Conservation (phyloP, 768 basidiomycete species). For the Psilocybe cubensis region DNA sequence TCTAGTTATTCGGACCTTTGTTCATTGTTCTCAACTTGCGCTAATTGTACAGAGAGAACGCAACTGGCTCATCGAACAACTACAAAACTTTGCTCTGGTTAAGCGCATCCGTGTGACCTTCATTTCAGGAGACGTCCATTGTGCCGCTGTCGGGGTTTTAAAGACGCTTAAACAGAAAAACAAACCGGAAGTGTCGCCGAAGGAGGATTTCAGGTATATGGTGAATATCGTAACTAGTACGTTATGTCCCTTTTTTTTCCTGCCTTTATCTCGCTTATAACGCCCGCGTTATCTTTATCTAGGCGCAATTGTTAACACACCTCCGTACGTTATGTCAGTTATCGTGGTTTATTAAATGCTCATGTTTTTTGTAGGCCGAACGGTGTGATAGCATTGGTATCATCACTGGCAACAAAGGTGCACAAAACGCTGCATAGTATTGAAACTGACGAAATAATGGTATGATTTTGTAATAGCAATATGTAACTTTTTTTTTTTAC, state of each 20-base stretch:
- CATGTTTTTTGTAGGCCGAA: constrained; percentile 54
- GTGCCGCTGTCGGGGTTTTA: constrained; percentile 80
- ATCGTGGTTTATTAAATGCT: not conserved
- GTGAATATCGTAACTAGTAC: constrained; percentile 82
- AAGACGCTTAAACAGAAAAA: constrained; percentile 66
- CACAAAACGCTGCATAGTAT: constrained; percentile 86
- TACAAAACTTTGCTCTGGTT: constrained; percentile 70
- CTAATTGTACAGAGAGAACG: constrained; percentile 69
- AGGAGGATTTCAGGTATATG: constrained; percentile 85
- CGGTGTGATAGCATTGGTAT: constrained; percentile 79
- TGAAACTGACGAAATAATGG: constrained; percentile 90
- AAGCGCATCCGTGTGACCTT: constrained; percentile 80
- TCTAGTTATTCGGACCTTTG: constrained; percentile 1
- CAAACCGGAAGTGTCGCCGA: constrained; percentile 50
- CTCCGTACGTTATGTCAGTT: constrained; percentile 58
- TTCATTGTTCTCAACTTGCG: not conserved
- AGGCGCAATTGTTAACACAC: constrained; percentile 95
- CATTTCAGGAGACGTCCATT: constrained; percentile 93
- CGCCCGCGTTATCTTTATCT: constrained; percentile 7
- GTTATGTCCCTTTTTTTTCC: constrained; percentile 22
- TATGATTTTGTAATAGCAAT: constrained; percentile 27
- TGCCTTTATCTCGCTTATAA: not conserved
- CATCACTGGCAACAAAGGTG: constrained; percentile 74
- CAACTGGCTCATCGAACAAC: constrained; percentile 82
- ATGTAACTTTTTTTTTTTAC: not conserved